Evolutionary conservation across 208 protist genomes (phyloP), one percentile per base, ranked within the genome.

Genomic region (Strigomonas galati): DNA sequence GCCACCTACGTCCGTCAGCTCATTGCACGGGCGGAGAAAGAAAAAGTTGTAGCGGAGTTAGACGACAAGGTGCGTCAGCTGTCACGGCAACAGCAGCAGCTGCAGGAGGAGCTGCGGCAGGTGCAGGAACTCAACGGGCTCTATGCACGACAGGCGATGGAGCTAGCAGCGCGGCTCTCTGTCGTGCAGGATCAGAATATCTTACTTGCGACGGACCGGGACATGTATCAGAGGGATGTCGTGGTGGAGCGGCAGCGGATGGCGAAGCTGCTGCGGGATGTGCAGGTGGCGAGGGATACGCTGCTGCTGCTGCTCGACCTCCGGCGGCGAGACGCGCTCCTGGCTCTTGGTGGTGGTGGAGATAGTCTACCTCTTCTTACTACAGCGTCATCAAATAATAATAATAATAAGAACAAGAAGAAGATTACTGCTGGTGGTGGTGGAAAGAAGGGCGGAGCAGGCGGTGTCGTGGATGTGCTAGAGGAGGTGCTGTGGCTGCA

Each of bases 131-230:
- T 93, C 19, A 95, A 95, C 60, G 62, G 75, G 0, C 76, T 67
- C 26, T 95, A 95, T 62, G 89, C 89, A 1, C 67, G 69, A 43
- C 86, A 93, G 69, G 74, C 82, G 19, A 55, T 92, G 7, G 86
- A 88, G 72, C 79, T 95, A 5, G 69, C 78, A 0, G 80, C 86
- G 7, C 89, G 89, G 10, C 69, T 95, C 17, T 86, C 76, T 54
- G 71, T 93, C 40, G 49, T 93, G 0, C 64, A 75, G 21, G 83
- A 92, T 17, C 81, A 92, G 62, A 95, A 95, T 71, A 82, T 92
- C 51, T 65, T 64, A 14, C 67, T 89, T 23, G 69, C 81, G 7
- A 61, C 87, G 0, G 84, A 88, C 24, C 65, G 70, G 30, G 70
- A 88, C 49, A 57, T 90, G 27, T 79, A 78, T 31, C 76, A 88